A percentile compares a stretch with the other conserved stretches of the same genome.
Conservation (phyloP, 164 flowering plant genomes). For the Magnolia officinalis region DNA sequence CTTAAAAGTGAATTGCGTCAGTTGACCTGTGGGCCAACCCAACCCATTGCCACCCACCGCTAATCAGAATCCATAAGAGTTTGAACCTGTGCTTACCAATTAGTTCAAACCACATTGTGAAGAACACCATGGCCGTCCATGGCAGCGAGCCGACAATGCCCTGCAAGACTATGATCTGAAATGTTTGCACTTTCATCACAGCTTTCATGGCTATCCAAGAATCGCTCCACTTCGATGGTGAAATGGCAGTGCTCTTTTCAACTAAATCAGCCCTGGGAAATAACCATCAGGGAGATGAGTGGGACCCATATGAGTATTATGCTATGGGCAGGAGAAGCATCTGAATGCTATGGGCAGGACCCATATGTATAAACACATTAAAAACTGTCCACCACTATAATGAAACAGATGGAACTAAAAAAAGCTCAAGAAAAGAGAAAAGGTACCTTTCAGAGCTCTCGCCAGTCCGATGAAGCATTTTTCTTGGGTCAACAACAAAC, state of each 20-base stretch:
- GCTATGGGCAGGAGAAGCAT: background rate
- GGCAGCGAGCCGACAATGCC: constrained; percentile 92
- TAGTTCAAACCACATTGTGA: constrained; percentile 94
- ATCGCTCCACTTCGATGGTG: constrained; percentile 56
- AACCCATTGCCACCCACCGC: no score
- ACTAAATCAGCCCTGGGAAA: constrained; percentile 44
- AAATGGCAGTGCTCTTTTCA: constrained; percentile 29
- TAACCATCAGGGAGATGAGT: constrained; percentile 3
- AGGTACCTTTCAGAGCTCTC: constrained; percentile 47
- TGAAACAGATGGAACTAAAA: background rate
- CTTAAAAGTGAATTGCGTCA: no score
- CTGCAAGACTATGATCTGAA: constrained; percentile 87
- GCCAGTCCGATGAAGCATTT: constrained; percentile 13
- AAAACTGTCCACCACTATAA: background rate
- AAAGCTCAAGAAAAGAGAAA: background rate
- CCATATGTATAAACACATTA: background rate
- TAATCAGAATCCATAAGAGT: background rate
- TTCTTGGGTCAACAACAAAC: constrained; percentile 82
- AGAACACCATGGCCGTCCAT: constrained; percentile 98
- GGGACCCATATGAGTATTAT: background rate
- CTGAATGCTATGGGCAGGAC: background rate
- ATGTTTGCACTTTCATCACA: constrained; percentile 70
- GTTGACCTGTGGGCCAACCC: no score
- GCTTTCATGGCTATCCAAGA: constrained; percentile 84
- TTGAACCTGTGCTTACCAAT: constrained; percentile 54